Percentiles rank a stretch among this genome's conserved stretches.
Conservation (phyloP, 805 yeast genomes). For the Ogataea pilisensis region DNA sequence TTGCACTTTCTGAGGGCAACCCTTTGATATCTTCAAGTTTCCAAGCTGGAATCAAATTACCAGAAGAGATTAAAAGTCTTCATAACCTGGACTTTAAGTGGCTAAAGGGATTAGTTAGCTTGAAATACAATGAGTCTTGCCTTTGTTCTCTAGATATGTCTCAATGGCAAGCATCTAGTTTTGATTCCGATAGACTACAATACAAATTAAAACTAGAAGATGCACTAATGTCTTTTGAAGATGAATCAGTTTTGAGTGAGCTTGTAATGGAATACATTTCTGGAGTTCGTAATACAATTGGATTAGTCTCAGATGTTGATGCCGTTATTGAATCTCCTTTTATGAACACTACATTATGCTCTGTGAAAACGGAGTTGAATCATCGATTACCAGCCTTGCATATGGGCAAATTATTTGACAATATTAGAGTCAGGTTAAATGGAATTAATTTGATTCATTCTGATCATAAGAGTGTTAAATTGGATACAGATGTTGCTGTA, state of each 20-base stretch:
- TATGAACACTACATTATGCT: constrained; percentile 11
- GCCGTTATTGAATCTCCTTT: constrained; percentile 22
- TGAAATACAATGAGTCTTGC: not conserved
- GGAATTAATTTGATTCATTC: constrained; percentile 28
- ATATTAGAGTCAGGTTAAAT: constrained; percentile 7
- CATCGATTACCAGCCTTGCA: constrained; percentile 1
- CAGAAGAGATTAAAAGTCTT: constrained; percentile 2
- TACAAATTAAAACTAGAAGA: constrained; percentile 6
- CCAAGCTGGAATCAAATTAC: constrained; percentile 1
- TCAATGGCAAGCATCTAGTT: constrained; percentile 15
- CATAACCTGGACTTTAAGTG: constrained; percentile 1
- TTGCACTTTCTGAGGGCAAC: constrained; percentile 5
- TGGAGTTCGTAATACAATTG: constrained; percentile 6
- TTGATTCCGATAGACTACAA: constrained; percentile 11
- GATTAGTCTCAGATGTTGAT: constrained; percentile 12
- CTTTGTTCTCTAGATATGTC: constrained; percentile 7
- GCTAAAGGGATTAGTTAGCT: constrained; percentile 4
- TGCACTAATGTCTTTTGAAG: constrained; percentile 6
- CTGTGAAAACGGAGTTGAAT: not conserved
- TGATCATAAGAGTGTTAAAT: constrained; percentile 16
- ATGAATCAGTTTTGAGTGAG: constrained; percentile 2
- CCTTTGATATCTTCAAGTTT: constrained; percentile 3
- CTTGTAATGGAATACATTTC: not conserved
- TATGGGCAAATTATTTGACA: constrained; percentile 2
- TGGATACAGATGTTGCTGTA: constrained; percentile 31